Conservation (phyloP, 805 yeast genomes). For the Debaryomyces prosopidis region DNA sequence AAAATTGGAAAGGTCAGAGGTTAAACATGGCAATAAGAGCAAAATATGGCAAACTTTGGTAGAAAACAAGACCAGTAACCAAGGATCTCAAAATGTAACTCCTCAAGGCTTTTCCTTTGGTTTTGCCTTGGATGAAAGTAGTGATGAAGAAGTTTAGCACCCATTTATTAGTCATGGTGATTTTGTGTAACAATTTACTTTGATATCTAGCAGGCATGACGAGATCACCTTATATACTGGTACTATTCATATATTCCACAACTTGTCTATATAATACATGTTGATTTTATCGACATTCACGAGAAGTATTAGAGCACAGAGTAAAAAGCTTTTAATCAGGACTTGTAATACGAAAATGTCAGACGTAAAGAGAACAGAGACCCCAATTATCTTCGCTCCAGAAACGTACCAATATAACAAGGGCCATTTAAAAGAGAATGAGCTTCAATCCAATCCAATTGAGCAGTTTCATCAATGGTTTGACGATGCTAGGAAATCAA, state of each 20-base stretch:
- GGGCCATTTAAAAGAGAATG: slow-evolving; percentile 53
- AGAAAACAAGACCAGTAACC: slow-evolving; percentile 4
- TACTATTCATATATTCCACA: too few species aligned
- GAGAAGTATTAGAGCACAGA: too few species aligned
- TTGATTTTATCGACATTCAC: too few species aligned
- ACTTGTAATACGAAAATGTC: not conserved
- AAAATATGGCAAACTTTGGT: slow-evolving; percentile 55
- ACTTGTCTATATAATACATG: too few species aligned
- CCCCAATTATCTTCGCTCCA: slow-evolving; percentile 67
- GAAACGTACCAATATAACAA: slow-evolving; percentile 85
- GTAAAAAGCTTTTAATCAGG: too few species aligned
- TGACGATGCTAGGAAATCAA: slow-evolving; percentile 54
- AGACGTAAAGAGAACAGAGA: slow-evolving; percentile 14
- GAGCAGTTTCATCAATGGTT: slow-evolving; percentile 86
- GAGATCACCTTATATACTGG: too few species aligned
- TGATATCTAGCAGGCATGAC: too few species aligned
- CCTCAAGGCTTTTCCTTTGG: slow-evolving; percentile 27
- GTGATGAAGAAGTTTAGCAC: slow-evolving; percentile 16
- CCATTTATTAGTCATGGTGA: not conserved
- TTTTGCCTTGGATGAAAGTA: slow-evolving; percentile 26
- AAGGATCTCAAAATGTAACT: not conserved
- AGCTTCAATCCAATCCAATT: slow-evolving; percentile 63
- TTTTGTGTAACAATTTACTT: slow-evolving; percentile 2
- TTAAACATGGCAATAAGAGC: slow-evolving; percentile 35
- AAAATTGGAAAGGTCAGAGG: slow-evolving; percentile 29